Conservation (phyloP, 306 rosid genomes). For the Pyrus betulifolia region DNA sequence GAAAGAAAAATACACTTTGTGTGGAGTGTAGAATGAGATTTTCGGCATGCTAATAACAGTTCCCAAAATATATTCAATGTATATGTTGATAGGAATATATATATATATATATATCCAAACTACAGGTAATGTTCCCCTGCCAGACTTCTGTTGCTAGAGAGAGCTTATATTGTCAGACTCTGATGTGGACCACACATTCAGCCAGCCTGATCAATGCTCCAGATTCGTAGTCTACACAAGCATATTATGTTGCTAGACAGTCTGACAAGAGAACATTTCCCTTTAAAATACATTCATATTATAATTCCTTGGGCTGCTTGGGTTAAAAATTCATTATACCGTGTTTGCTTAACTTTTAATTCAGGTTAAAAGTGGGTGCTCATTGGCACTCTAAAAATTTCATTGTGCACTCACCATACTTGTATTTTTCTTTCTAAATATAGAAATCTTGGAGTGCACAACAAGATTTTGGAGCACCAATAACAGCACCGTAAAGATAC, state of each 20-base stretch:
- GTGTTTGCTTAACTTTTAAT: background rate
- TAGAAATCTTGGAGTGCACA: background rate
- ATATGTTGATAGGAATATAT: background rate
- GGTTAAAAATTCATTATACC: background rate
- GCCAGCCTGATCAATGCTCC: background rate
- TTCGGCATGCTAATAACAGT: too few relatives aligned
- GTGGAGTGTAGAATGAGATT: too few relatives aligned
- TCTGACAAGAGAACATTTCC: background rate
- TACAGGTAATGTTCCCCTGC: background rate
- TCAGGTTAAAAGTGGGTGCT: background rate
- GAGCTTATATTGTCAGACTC: background rate
- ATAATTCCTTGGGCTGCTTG: background rate
- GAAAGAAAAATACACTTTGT: too few relatives aligned
- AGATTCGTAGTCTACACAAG: background rate
- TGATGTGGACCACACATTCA: background rate
- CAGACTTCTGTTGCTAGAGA: background rate
- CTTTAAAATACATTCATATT: background rate
- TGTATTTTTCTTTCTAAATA: background rate
- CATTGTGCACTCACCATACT: background rate
- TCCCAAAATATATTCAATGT: too few relatives aligned
- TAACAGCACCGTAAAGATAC: background rate
- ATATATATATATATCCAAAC: background rate
- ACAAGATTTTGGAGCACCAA: background rate
- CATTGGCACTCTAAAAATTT: background rate
- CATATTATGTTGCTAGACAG: background rate